These are phyloP conservation scores for Ophiocytium majus DNA, from an alignment of 352 stramenopile genomes.

Conservation along the genomic window DNA sequence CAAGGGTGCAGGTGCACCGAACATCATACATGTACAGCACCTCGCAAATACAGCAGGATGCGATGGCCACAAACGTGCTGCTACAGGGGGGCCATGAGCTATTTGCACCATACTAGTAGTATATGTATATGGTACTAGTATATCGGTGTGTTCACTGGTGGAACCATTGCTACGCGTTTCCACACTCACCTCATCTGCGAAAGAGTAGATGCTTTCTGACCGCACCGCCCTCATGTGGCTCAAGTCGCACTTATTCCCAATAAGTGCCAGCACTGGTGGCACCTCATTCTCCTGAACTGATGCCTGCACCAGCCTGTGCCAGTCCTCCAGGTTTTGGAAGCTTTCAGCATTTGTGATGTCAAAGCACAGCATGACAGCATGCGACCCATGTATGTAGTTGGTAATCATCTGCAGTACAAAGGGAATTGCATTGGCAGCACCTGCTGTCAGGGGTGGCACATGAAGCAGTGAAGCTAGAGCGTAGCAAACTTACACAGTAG, in stretches of 20 bases:
- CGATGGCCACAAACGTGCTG: no score
- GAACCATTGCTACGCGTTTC: no score
- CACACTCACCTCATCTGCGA: conserved; percentile 67
- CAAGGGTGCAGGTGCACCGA: no score
- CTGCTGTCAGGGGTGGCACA: neutral
- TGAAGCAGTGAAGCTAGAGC: no score
- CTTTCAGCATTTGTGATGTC: conserved; percentile 92
- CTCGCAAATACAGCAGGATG: no score
- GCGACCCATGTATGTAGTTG: conserved; percentile 89
- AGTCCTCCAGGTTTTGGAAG: conserved; percentile 90
- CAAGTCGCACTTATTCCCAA: conserved; percentile 86
- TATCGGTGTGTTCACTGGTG: no score
- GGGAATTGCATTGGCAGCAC: conserved; percentile 16
- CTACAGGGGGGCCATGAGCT: no score
- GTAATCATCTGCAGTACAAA: conserved; percentile 66
- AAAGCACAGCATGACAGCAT: conserved; percentile 85
- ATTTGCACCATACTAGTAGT: no score
- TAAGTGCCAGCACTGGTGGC: conserved; percentile 78
- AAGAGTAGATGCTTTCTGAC: conserved; percentile 79
- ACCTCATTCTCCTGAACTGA: conserved; percentile 78
- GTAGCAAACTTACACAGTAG: no score
- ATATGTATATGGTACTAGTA: no score
- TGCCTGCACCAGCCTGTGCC: conserved; percentile 80
- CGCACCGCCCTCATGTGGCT: conserved; percentile 82
- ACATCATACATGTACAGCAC: no score